Conservation (phyloP, 2,329 filamentous ascomycete species). For the Passalora sequoiae region DNA sequence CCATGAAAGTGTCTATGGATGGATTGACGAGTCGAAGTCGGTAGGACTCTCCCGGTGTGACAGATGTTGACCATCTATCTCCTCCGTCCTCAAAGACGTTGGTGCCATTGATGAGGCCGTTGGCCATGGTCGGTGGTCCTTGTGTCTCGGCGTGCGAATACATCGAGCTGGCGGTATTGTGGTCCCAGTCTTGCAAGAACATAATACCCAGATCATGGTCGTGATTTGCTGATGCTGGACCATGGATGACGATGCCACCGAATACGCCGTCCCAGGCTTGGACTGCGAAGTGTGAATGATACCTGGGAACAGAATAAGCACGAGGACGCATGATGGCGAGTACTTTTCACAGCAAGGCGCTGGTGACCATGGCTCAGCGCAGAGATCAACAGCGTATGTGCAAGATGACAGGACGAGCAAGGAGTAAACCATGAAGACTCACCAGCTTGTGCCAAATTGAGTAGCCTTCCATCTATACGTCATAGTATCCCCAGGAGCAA, state of each 20-base stretch:
- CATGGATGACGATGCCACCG: constrained; percentile 57
- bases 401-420: too few relatives aligned
- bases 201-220: constrained; percentile 55
- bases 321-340: too few relatives aligned
- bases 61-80: constrained; percentile 10
- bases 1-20: constrained; percentile 39
- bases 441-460: constrained; percentile 38
- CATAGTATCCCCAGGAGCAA: constrained; percentile 45
- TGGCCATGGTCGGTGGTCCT: constrained; percentile 38
- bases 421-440: too few relatives aligned
- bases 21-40: constrained; percentile 42
- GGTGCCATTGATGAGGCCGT: constrained; percentile 39
- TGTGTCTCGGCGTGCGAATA: constrained; percentile 20
- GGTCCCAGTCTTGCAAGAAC: constrained; percentile 38
- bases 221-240: constrained; percentile 53
- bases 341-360: too few relatives aligned
- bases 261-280: constrained; percentile 54
- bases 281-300: constrained; percentile 54
- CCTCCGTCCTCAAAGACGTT: constrained; percentile 8
- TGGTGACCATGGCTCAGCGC: too few relatives aligned
- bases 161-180: constrained; percentile 26
- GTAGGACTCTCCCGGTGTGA: constrained; percentile 36
- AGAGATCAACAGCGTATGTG: too few relatives aligned
- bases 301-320: too few relatives aligned
- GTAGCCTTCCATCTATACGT: constrained; percentile 55